These are phyloP conservation scores for Ceriops decandra DNA, from an alignment of 345 rosid genomes.

Conservation along the genomic window DNA sequence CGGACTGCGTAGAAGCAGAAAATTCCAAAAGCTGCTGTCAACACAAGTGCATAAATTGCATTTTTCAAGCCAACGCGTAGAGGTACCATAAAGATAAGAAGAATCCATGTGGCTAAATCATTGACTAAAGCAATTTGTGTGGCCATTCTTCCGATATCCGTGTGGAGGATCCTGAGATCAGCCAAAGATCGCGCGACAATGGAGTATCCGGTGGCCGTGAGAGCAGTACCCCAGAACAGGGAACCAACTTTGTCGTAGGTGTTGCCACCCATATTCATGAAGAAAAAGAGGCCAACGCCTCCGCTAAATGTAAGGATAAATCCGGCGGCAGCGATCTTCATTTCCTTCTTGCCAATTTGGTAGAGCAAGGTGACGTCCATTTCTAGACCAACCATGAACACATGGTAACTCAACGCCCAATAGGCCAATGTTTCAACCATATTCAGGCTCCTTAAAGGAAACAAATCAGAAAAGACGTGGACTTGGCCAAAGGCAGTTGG, in stretches of 20 bases:
- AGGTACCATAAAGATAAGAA: conserved; percentile 16
- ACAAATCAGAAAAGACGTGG: not conserved
- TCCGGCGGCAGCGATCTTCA: conserved; percentile 37
- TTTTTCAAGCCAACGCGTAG: not conserved
- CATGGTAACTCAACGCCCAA: conserved; percentile 43
- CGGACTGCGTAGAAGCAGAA: conserved; percentile 19
- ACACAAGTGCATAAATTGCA: not conserved
- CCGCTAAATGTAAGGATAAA: conserved; percentile 29
- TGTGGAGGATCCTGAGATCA: conserved; percentile 27
- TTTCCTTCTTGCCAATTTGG: conserved; percentile 23
- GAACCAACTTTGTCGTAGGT: not conserved
- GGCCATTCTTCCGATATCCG: conserved; percentile 28
- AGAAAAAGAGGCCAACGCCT: conserved; percentile 35
- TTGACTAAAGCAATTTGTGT: conserved; percentile 9
- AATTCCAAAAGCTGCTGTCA: conserved; percentile 3
- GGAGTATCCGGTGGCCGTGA: conserved; percentile 26
- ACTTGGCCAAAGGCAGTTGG: conserved; percentile 18
- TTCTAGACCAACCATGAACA: conserved; percentile 63
- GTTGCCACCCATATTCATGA: not conserved
- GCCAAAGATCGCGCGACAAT: conserved; percentile 22
- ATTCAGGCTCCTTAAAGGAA: conserved; percentile 32
- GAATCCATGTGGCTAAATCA: conserved; percentile 26
- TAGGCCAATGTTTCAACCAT: conserved; percentile 48
- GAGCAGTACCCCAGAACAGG: conserved; percentile 16
- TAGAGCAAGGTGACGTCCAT: conserved; percentile 45